A percentile compares a stretch with the other conserved stretches of the same genome.
Conservation (phyloP, 2,329 filamentous ascomycete genomes). For the Aspergillus ibericus region DNA sequence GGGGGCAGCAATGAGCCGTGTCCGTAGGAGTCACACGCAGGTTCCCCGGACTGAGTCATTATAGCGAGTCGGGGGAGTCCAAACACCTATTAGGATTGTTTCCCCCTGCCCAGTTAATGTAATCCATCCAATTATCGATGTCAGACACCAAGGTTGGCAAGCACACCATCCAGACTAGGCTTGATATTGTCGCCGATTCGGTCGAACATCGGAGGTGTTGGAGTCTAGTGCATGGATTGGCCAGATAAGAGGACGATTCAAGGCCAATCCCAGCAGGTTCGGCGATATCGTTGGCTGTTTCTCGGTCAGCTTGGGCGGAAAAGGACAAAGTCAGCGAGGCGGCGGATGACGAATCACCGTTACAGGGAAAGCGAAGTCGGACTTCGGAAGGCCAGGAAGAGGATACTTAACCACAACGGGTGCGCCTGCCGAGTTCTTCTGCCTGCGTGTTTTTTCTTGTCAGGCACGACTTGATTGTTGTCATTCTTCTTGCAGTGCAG, state of each 20-base stretch:
- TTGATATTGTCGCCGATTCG: background rate
- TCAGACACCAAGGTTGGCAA: background rate
- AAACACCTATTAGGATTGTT: background rate
- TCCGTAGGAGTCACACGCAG: background rate
- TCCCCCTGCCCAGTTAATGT: background rate
- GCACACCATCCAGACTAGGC: background rate
- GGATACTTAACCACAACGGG: conserved; percentile 1
- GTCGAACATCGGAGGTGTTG: background rate
- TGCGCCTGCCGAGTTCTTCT: background rate
- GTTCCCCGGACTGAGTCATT: background rate
- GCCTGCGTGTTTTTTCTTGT: background rate
- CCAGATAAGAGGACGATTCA: background rate
- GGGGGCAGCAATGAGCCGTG: background rate
- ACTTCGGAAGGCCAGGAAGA: background rate
- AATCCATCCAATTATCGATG: background rate
- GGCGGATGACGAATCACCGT: background rate
- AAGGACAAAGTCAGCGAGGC: background rate
- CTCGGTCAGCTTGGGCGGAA: background rate
- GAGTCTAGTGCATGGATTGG: background rate
- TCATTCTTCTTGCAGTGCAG: background rate
- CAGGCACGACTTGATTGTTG: background rate
- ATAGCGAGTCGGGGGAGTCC: background rate
- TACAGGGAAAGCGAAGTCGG: background rate
- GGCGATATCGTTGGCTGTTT: background rate
- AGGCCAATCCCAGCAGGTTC: background rate